Conservation (phyloP, 257 asterid genomes). For the Nicotiana paniculata region DNA sequence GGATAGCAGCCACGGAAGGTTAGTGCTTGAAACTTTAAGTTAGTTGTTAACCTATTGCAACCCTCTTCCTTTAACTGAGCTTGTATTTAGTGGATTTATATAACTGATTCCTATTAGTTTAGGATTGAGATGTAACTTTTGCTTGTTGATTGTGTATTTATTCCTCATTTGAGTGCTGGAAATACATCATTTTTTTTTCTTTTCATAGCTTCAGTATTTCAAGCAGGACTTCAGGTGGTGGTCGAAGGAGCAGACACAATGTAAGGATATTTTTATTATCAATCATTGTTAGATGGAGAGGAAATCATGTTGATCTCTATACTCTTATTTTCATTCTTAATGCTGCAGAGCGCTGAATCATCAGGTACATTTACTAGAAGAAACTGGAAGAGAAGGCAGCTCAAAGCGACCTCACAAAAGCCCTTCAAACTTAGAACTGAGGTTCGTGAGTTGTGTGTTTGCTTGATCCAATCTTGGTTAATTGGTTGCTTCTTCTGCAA, state of each 20-base stretch:
- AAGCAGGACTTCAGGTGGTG: slow-evolving; percentile 39
- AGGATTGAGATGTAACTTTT: neutral
- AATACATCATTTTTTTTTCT: slow-evolving; percentile 5
- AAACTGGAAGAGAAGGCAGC: slow-evolving; percentile 49
- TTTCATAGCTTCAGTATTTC: slow-evolving; percentile 43
- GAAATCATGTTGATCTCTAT: slow-evolving; percentile 5
- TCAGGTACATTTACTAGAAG: slow-evolving; percentile 36
- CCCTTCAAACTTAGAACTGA: slow-evolving; percentile 81
- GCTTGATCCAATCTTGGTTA: neutral
- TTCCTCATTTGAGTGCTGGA: neutral
- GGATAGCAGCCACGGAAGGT: slow-evolving; percentile 69
- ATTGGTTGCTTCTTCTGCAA: neutral
- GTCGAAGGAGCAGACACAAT: slow-evolving; percentile 50
- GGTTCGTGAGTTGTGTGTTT: slow-evolving; percentile 29
- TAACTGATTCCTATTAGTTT: neutral
- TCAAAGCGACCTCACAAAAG: slow-evolving; percentile 50
- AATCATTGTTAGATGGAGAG: neutral
- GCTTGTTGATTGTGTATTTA: neutral
- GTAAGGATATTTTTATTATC: slow-evolving; percentile 34
- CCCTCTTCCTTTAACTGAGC: neutral
- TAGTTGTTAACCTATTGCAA: neutral
- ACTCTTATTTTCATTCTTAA: slow-evolving; percentile 13
- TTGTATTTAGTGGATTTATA: neutral
- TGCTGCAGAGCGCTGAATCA: slow-evolving; percentile 64
- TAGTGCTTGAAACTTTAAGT: neutral